Conservation (phyloP, 495 filamentous ascomycete species). For the Penicillium flavigenum region DNA sequence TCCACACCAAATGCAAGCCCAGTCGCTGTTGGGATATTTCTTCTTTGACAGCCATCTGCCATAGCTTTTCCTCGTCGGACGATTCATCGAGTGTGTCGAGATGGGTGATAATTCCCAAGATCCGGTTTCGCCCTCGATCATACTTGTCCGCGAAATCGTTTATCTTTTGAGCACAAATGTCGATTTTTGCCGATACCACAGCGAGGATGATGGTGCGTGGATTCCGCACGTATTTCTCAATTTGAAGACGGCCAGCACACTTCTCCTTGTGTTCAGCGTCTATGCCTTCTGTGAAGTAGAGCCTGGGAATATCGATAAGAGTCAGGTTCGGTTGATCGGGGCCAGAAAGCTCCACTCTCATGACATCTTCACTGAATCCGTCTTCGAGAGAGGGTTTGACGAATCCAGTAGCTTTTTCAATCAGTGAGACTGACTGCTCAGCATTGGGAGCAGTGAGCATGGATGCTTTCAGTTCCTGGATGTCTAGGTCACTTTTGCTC, state of each 20-base stretch:
- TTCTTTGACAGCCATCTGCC: neutral
- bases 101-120: slow-evolving; percentile 52
- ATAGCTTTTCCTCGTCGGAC: neutral
- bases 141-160: slow-evolving; percentile 20
- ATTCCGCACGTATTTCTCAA: neutral
- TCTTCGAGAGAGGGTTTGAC: neutral
- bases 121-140: slow-evolving; percentile 34
- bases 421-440: neutral
- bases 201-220: neutral
- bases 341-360: neutral
- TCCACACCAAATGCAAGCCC: neutral
- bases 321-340: slow-evolving; percentile 2
- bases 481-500: neutral
- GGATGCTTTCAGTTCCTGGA: neutral
- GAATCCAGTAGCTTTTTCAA: neutral
- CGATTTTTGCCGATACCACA: neutral
- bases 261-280: too few species aligned
- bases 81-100: slow-evolving; percentile 34
- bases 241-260: too few species aligned
- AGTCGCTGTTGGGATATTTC: neutral
- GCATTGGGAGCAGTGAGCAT: neutral
- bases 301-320: neutral
- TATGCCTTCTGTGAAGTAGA: neutral
- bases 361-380: neutral
- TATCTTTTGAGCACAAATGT: neutral